Evolutionary conservation across 371 early-diverging fungal species (phyloP).

Genomic region (Syncephalis plumigaleata): DNA sequence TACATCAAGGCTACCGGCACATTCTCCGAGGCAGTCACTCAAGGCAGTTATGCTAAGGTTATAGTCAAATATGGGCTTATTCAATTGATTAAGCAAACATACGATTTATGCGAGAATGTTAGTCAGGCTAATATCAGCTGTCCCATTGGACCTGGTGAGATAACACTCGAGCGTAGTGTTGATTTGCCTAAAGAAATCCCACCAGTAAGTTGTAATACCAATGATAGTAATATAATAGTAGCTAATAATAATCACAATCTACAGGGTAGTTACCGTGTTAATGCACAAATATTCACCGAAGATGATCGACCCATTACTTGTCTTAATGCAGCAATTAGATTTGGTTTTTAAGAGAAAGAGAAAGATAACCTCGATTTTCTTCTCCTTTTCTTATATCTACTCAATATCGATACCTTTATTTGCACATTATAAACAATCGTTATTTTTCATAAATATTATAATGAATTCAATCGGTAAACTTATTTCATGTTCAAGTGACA

Average conservation of each 20-base stretch:
- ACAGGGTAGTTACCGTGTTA: slow-evolving; percentile 7
- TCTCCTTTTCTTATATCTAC: background rate
- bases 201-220: slow-evolving; percentile 11
- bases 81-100: slow-evolving; percentile 17
- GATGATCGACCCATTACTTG: slow-evolving; percentile 3
- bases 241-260: background rate
- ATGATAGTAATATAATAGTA: background rate
- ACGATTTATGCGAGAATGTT: slow-evolving; percentile 32
- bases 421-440: background rate
- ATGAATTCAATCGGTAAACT: background rate
- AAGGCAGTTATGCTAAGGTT: slow-evolving; percentile 26
- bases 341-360: background rate
- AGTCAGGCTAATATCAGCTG: slow-evolving; percentile 29
- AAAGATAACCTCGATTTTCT: background rate
- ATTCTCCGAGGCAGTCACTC: slow-evolving; percentile 20
- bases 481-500: background rate
- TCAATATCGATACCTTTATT: background rate
- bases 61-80: slow-evolving; percentile 24
- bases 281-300: slow-evolving; percentile 1
- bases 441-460: background rate
- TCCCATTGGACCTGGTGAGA: slow-evolving; percentile 27
- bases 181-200: slow-evolving; percentile 32
- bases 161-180: slow-evolving; percentile 19
- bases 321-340: slow-evolving; percentile 2
- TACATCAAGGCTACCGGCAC: slow-evolving; percentile 28